Percentiles rank a stretch among this genome's conserved stretches.
phyloP scores from a whole-genome alignment of 768 basidiomycete species.

The Lentinula sp. region DNA sequence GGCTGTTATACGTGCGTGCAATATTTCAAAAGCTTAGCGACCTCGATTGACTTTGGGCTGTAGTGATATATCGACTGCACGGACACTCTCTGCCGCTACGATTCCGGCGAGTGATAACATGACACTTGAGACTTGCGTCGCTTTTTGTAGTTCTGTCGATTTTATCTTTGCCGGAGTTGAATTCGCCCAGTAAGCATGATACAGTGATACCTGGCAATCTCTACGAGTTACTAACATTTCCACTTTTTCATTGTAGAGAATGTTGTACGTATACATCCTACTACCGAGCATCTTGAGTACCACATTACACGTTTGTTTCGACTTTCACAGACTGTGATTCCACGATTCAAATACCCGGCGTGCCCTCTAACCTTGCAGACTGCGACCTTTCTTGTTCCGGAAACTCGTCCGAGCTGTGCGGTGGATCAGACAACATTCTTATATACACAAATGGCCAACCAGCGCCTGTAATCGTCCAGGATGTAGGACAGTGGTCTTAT shows the following conservation, averaged over 20 bases:
- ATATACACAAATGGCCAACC: slow-evolving; percentile 49
- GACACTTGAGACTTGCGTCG: slow-evolving; percentile 43
- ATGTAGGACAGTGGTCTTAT: slow-evolving; percentile 47
- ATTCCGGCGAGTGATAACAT: slow-evolving; percentile 39
- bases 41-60: neutral
- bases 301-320: neutral
- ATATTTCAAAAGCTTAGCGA: neutral
- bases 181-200: slow-evolving; percentile 38
- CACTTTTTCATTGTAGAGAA: slow-evolving; percentile 18
- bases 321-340: slow-evolving; percentile 52
- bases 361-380: slow-evolving; percentile 34
- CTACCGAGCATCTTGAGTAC: slow-evolving; percentile 8
- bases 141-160: slow-evolving; percentile 24
- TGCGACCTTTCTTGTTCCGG: slow-evolving; percentile 52
- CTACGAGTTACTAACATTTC: neutral
- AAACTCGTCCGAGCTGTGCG: slow-evolving; percentile 47
- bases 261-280: slow-evolving; percentile 27
- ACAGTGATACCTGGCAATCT: neutral
- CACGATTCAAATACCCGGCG: slow-evolving; percentile 41
- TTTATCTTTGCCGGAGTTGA: slow-evolving; percentile 62
- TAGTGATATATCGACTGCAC: slow-evolving; percentile 33
- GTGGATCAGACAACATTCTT: slow-evolving; percentile 44
- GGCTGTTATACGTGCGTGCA: slow-evolving; percentile 45
- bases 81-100: slow-evolving; percentile 45
- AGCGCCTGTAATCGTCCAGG: slow-evolving; percentile 42